Base-by-base conservation (phyloP, 306 rosid genomes). In the Quercus ilex region DNA sequence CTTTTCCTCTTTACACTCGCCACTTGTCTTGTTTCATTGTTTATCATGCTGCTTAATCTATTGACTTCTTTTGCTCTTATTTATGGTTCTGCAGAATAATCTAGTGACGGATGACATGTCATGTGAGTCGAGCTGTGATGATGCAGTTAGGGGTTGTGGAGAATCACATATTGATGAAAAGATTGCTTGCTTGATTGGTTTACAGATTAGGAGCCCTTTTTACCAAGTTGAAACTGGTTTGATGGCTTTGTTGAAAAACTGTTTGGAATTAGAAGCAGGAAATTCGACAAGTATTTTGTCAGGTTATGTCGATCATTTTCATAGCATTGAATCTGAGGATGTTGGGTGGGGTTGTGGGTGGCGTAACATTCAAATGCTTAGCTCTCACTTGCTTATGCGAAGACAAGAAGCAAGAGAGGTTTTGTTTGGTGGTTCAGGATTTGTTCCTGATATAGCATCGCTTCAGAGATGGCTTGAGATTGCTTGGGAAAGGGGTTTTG, bases 401-500 rank as follows among this genome's bases (percentile, higher is more conserved):
- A 89, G 93, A 75, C 79, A 72, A 56, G 92, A 90, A 83, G 87
- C 92, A 7, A 82, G 82, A 77, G 82, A 87, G 18, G 86, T 79
- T 80, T 86, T 94, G 87, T 92, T 90, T 81, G 91, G 94, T 26
- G 93, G 94, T 63, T 86, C 87, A 3, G 96, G 88, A 55, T 88
- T 89, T 74, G 89, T 92, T 77, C 94, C 98, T 18, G 97, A 94
- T 80, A 92, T 92, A 51, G 83, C 80, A 5, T 89, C 96, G 4
- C 90, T 90, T 70, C 94, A 94, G 77, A 89, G 96, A 80, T 94
- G 97, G 98, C 92, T 94, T 72, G 97, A 92, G 92, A 79, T 92
- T 83, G 92, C 98, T 80, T 94, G 98, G 98, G 93, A 84, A 77
- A 89, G 85, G 82, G 98, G 96, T 26, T 92, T 92, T 87, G 98